Percentiles rank a stretch among this genome's conserved stretches.
These are phyloP conservation scores for Xerocomellus chrysenteron DNA, from an alignment of 768 basidiomycete species.

Conservation along the genomic window DNA sequence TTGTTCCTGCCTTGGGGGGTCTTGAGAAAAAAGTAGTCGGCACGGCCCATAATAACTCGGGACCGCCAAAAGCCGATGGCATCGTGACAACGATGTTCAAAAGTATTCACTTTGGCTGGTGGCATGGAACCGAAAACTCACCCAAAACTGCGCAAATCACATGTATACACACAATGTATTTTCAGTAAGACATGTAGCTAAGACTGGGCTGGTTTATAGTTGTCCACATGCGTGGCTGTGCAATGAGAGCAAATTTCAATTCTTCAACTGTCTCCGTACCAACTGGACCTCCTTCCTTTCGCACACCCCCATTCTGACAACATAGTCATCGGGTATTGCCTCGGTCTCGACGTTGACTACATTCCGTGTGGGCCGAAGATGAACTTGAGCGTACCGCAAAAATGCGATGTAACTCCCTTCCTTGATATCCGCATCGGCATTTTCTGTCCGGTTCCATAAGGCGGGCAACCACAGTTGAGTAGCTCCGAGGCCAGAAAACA, in stretches of 20 bases:
- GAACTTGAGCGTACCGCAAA: neutral
- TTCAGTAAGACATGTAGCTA: too few species aligned
- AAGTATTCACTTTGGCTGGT: too few species aligned
- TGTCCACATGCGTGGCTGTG: too few species aligned
- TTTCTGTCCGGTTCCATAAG: constrained; percentile 1
- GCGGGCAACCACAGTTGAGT: neutral
- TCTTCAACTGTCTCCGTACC: neutral
- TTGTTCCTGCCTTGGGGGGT: neutral
- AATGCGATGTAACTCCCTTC: constrained; percentile 1
- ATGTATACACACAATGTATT: too few species aligned
- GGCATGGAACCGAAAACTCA: too few species aligned
- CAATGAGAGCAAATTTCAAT: too few species aligned
- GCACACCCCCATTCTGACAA: neutral
- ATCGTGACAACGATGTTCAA: too few species aligned
- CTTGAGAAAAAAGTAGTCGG: neutral
- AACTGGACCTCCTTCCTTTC: neutral
- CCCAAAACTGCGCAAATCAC: too few species aligned
- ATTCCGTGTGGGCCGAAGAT: neutral
- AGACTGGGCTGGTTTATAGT: too few species aligned
- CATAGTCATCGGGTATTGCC: neutral
- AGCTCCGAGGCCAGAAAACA: neutral
- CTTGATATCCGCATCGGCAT: neutral
- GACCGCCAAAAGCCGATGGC: too few species aligned
- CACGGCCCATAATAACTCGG: too few species aligned
- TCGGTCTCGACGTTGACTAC: constrained; percentile 2